A percentile compares a stretch with the other conserved stretches of the same genome.
Conservation (phyloP, 2,329 filamentous ascomycete genomes). For the Fusarium sp. region DNA sequence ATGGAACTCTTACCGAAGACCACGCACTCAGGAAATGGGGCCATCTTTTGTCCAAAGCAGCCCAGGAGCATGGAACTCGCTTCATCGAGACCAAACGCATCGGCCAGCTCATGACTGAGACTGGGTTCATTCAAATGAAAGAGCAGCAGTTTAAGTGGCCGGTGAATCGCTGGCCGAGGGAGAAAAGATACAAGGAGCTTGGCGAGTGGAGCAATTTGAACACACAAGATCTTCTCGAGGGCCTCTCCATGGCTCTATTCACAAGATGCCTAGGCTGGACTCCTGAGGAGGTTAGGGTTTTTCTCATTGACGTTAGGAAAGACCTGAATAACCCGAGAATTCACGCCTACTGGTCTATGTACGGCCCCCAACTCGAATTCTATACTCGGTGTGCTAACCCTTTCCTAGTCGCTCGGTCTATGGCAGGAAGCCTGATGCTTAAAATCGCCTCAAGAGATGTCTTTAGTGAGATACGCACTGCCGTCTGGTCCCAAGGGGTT, state of each 20-base stretch:
- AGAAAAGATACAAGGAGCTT: slow-evolving; percentile 58
- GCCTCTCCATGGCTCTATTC: slow-evolving; percentile 14
- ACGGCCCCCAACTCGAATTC: not conserved
- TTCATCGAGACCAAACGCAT: slow-evolving; percentile 31
- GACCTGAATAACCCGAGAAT: slow-evolving; percentile 15
- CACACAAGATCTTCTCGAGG: slow-evolving; percentile 34
- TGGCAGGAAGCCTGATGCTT: not conserved
- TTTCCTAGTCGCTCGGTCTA: not conserved
- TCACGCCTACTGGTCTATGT: slow-evolving; percentile 27
- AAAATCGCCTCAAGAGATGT: too few relatives aligned
- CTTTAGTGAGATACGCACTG: too few relatives aligned
- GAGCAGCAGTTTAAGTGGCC: slow-evolving; percentile 58
- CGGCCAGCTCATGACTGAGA: slow-evolving; percentile 51
- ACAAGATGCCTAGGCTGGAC: slow-evolving; percentile 16
- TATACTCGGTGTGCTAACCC: not conserved
- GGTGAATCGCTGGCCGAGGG: slow-evolving; percentile 59
- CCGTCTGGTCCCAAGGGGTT: too few relatives aligned
- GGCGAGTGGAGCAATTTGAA: slow-evolving; percentile 46
- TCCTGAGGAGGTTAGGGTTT: slow-evolving; percentile 5
- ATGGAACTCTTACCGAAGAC: slow-evolving; percentile 25
- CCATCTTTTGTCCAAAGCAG: slow-evolving; percentile 40
- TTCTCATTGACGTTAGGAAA: slow-evolving; percentile 12
- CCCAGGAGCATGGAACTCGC: slow-evolving; percentile 39
- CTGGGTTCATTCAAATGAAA: slow-evolving; percentile 60
- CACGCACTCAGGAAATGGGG: slow-evolving; percentile 35